Evolutionary conservation across 1,139 yeast genomes (phyloP).

Genomic region (Schwanniomyces etchellsii): DNA sequence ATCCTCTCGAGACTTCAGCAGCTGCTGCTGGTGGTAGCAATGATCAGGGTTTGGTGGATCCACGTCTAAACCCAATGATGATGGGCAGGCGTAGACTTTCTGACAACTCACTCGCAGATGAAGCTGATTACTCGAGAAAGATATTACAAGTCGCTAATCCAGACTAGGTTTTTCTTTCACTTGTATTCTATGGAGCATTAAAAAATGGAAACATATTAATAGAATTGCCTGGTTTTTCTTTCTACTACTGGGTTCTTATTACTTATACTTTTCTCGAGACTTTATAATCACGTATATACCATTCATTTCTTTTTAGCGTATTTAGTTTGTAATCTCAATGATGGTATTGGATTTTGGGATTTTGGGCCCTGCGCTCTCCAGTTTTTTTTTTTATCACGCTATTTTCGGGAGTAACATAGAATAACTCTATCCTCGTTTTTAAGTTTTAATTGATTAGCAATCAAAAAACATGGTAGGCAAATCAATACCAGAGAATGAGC

Average conservation of each 20-base stretch:
- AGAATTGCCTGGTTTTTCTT: too few species aligned
- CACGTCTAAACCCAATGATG: slow-evolving; percentile 62
- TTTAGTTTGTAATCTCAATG: too few species aligned
- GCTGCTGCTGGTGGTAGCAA: slow-evolving; percentile 15
- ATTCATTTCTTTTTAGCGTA: too few species aligned
- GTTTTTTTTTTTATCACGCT: background rate
- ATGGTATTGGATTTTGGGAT: too few species aligned
- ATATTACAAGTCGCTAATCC: slow-evolving; percentile 73
- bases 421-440: background rate
- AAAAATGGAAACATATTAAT: background rate
- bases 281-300: too few species aligned
- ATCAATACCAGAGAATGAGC: slow-evolving; percentile 47
- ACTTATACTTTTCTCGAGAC: too few species aligned
- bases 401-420: background rate
- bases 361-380: too few species aligned
- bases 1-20: slow-evolving; percentile 41
- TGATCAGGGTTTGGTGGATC: slow-evolving; percentile 33
- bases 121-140: slow-evolving; percentile 69
- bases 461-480: slow-evolving; percentile 7
- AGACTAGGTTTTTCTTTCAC: slow-evolving; percentile 22
- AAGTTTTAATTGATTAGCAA: background rate
- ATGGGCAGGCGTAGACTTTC: slow-evolving; percentile 68
- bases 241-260: too few species aligned
- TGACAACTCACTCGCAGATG: slow-evolving; percentile 75
- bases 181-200: background rate